Evolutionary conservation across 495 filamentous ascomycete genomes (phyloP).

Genomic region (Parachaetomium inaequale): DNA sequence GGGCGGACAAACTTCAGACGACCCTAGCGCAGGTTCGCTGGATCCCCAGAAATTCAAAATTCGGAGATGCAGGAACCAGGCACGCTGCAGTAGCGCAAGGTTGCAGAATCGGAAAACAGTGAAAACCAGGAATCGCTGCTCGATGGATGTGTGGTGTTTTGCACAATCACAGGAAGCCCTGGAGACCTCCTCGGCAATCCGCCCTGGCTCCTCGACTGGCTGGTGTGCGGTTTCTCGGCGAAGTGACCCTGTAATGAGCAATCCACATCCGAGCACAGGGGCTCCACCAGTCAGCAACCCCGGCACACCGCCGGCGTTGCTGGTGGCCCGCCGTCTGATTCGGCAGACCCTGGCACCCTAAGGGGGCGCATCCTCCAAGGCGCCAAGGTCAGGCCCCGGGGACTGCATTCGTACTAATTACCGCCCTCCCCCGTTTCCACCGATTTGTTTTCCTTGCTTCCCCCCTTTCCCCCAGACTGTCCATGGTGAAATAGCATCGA

Average conservation of each 20-base stretch:
- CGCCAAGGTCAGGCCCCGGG: constrained; percentile 27
- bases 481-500: constrained; percentile 50
- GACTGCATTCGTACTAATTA: constrained; percentile 27
- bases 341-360: constrained; percentile 17
- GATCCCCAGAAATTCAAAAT: neutral
- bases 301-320: constrained; percentile 25
- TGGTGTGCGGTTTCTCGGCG: neutral
- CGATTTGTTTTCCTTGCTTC: constrained; percentile 28
- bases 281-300: constrained; percentile 23
- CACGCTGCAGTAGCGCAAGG: neutral
- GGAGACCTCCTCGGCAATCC: neutral
- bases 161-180: neutral
- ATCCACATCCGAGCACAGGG: constrained; percentile 24
- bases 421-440: constrained; percentile 22
- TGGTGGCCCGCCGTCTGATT: constrained; percentile 15
- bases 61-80: constrained; percentile 1
- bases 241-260: constrained; percentile 24
- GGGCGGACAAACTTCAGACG: neutral
- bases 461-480: constrained; percentile 42
- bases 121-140: neutral
- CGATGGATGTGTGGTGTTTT: neutral
- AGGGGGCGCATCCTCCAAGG: constrained; percentile 21
- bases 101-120: neutral
- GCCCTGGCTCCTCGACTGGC: neutral
- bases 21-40: neutral